Evolutionary conservation across 2,329 filamentous ascomycete genomes (phyloP), one percentile per base, ranked within the genome.

Genomic region (Xylaria sp.): DNA sequence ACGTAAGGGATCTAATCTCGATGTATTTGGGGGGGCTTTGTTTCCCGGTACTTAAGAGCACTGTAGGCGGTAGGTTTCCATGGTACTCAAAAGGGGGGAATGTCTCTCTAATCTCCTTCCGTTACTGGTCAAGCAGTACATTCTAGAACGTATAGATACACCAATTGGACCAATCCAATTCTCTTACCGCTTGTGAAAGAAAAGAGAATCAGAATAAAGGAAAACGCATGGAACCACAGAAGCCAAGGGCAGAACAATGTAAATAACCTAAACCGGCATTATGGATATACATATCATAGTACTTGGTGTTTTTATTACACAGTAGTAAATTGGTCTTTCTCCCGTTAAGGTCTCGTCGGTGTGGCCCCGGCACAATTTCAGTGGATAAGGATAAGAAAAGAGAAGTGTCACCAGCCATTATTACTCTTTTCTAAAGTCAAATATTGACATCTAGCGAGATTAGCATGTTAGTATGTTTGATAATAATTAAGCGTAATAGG

Each of bases 361-460:
- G 68, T 70, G 71, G 71, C 70, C 68, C 67, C 58, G 36, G 65
- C 57, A 46, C 62, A 60, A 69, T 69, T 63, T 69, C 30, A 53
- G 30, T 30, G 46, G 41, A 62, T 36, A 50, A 4, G 23, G 41
- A 20, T 34, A 53, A 34, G 18, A 13, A 39, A 39, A 39, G 13
- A 15, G 36, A 39, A 39, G 46, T 41, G 58, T 48, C 4, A 43
- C 32, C 28, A 53, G 25, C 32, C 23, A 15, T 48, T 52, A 9
- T 48, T 52, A 9, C 15, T 57, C 58, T 53, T 67, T 59, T 53
- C 36, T 18, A 12, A 45, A 20, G 25, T n/a, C 28, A 4, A n/a
- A n/a, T 39, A 12, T 45, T 20, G 10, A 45, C 18, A 20, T 28
- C 18, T 20, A 32, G 25, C 23, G 39, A 45, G 36, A 25, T 32